These are phyloP conservation scores for Yamadazyma laniorum DNA, from an alignment of 805 yeast species.

Conservation along the genomic window DNA sequence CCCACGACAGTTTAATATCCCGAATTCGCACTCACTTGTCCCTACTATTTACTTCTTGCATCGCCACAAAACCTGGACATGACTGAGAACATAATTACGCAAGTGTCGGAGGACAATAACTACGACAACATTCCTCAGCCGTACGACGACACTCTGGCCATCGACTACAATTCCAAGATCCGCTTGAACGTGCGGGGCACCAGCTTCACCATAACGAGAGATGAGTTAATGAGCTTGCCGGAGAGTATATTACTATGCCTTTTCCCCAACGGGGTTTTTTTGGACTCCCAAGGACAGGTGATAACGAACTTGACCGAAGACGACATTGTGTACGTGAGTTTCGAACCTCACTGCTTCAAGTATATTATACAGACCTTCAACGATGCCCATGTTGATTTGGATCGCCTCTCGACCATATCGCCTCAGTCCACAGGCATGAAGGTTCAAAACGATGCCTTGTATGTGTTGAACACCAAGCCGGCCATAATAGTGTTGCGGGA, in stretches of 20 bases:
- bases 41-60: no score
- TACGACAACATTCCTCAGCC: slow-evolving; percentile 18
- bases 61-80: no score
- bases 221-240: slow-evolving; percentile 87
- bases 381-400: slow-evolving; percentile 61
- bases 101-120: slow-evolving; percentile 52
- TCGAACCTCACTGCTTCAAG: slow-evolving; percentile 81
- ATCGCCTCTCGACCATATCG: slow-evolving; percentile 25
- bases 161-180: slow-evolving; percentile 65
- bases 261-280: slow-evolving; percentile 87
- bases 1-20: no score
- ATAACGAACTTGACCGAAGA: slow-evolving; percentile 77
- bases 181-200: slow-evolving; percentile 75
- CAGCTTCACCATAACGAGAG: slow-evolving; percentile 74
- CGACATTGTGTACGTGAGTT: slow-evolving; percentile 78
- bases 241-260: slow-evolving; percentile 84
- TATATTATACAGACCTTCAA: slow-evolving; percentile 75
- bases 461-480: slow-evolving; percentile 75
- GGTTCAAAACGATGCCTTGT: slow-evolving; percentile 35
- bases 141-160: slow-evolving; percentile 21
- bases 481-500: slow-evolving; percentile 89
- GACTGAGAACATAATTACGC: slow-evolving; percentile 63
- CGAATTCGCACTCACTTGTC: no score
- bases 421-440: slow-evolving; percentile 29
- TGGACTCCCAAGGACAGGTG: slow-evolving; percentile 72